These are phyloP conservation scores for Macroventuria anomochaeta DNA, from an alignment of 2,329 filamentous ascomycete genomes.

Conservation along the genomic window DNA sequence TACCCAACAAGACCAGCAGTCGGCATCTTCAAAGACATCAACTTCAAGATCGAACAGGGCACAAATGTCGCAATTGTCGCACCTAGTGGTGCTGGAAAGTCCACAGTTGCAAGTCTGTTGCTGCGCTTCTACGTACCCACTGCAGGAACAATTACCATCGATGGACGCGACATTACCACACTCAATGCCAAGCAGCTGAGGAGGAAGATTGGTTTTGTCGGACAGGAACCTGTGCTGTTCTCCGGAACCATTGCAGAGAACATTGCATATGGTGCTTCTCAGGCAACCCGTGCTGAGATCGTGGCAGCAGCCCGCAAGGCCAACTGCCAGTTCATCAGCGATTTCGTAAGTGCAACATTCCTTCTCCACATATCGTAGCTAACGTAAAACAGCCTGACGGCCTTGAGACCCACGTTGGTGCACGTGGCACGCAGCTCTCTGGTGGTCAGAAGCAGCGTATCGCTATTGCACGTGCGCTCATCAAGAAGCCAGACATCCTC, in stretches of 20 bases:
- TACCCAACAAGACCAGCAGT: conserved; percentile 95
- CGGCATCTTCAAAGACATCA: conserved; percentile 84
- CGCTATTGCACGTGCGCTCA: conserved; percentile 89
- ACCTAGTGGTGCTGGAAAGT: conserved; percentile 94
- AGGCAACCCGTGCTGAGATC: conserved; percentile 80
- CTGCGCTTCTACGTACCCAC: conserved; percentile 90
- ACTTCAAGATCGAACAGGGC: conserved; percentile 90
- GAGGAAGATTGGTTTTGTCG: conserved; percentile 90
- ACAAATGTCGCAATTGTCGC: conserved; percentile 97
- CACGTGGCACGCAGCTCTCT: conserved; percentile 89
- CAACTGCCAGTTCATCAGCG: conserved; percentile 95
- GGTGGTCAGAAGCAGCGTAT: conserved; percentile 98
- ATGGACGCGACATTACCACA: conserved; percentile 78
- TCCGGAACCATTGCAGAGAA: conserved; percentile 86
- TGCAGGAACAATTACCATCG: conserved; percentile 77
- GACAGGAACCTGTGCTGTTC: conserved; percentile 93
- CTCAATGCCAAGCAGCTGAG: conserved; percentile 95
- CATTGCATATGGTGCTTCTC: conserved; percentile 87
- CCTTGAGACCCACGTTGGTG: conserved; percentile 90
- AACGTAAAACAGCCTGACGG: conserved; percentile 72
- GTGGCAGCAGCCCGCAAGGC: conserved; percentile 86
- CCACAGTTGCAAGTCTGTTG: conserved; percentile 89
- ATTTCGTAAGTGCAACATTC: conserved; percentile 68
- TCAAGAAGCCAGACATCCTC: conserved; percentile 95
- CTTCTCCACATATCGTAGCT: conserved; percentile 1